phyloP scores from a whole-genome alignment of 2,329 filamentous ascomycete species.

The Paracamarosporium sp. region DNA sequence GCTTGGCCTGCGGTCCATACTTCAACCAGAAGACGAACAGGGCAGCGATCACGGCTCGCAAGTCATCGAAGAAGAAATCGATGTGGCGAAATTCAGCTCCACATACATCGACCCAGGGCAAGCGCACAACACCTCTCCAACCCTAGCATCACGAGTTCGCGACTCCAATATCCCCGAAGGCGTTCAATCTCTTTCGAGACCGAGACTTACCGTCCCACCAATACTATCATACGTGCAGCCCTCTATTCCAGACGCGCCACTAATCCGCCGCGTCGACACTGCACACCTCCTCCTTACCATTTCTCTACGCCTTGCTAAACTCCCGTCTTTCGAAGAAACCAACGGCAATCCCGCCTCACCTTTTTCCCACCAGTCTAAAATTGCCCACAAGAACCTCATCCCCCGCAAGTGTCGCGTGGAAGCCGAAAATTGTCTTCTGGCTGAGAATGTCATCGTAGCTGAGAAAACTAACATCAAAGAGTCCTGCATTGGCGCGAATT shows the following conservation, averaged over 20 bases:
- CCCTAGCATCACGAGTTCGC: constrained; percentile 46
- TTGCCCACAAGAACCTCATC: constrained; percentile 83
- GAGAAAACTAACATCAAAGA: constrained; percentile 94
- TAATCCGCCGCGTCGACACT: constrained; percentile 89
- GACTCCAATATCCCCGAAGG: constrained; percentile 35
- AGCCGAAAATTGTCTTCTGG: constrained; percentile 80
- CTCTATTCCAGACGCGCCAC: constrained; percentile 60
- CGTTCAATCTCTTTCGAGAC: constrained; percentile 32
- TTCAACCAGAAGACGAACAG: constrained; percentile 58
- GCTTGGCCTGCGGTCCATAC: constrained; percentile 72
- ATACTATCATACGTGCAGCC: constrained; percentile 85
- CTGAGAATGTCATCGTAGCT: constrained; percentile 86
- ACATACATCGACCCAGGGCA: constrained; percentile 42
- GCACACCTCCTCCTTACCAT: constrained; percentile 80
- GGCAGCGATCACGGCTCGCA: constrained; percentile 44
- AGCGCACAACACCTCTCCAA: constrained; percentile 18
- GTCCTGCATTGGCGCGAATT: constrained; percentile 84
- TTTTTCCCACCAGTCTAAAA: constrained; percentile 79
- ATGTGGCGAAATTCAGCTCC: constrained; percentile 60
- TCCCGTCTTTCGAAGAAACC: constrained; percentile 72
- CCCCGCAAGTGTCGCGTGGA: constrained; percentile 83
- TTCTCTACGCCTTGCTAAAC: constrained; percentile 85
- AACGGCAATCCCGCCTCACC: constrained; percentile 63
- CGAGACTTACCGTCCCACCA: constrained; percentile 66
- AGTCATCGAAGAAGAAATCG: constrained; percentile 60